Evolutionary conservation across 176 grass and related monocot genomes (phyloP).

Genomic region (Oryza glumipatula): DNA sequence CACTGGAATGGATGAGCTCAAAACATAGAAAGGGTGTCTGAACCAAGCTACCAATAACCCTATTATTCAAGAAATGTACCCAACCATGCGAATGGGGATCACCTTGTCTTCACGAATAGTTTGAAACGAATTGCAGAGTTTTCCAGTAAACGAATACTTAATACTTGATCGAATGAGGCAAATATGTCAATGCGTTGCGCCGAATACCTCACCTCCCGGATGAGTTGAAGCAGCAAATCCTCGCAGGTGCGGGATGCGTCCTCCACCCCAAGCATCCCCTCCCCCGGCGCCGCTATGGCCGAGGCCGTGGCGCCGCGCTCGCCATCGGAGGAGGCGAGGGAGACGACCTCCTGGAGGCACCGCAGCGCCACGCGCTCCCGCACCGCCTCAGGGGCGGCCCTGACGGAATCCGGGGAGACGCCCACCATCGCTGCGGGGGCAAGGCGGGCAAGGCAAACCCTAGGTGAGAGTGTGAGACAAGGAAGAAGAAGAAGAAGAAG

Average conservation of each 20-base stretch:
- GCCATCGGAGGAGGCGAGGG: background rate
- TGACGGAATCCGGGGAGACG: constrained; percentile 22
- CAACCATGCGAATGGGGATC: background rate
- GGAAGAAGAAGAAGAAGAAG: background rate
- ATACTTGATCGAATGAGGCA: background rate
- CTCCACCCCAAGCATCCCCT: constrained; percentile 17
- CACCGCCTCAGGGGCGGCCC: constrained; percentile 4
- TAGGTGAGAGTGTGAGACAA: background rate
- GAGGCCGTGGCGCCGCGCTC: too few species aligned
- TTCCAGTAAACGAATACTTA: background rate
- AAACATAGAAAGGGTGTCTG: background rate
- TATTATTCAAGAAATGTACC: background rate
- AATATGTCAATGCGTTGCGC: too few species aligned
- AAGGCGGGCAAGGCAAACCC: background rate
- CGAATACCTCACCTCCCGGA: constrained; percentile 21
- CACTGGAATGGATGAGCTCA: constrained; percentile 12
- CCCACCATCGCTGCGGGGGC: constrained; percentile 24
- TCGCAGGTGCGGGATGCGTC: constrained; percentile 29
- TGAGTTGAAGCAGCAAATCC: constrained; percentile 35
- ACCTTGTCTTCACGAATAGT: background rate
- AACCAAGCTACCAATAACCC: background rate
- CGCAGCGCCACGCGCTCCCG: constrained; percentile 41
- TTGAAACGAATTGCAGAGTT: background rate
- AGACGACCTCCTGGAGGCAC: constrained; percentile 11
- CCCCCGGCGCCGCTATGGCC: background rate